Evolutionary conservation across 495 filamentous ascomycete genomes (phyloP).

Genomic region (Amorphotheca resinae): DNA sequence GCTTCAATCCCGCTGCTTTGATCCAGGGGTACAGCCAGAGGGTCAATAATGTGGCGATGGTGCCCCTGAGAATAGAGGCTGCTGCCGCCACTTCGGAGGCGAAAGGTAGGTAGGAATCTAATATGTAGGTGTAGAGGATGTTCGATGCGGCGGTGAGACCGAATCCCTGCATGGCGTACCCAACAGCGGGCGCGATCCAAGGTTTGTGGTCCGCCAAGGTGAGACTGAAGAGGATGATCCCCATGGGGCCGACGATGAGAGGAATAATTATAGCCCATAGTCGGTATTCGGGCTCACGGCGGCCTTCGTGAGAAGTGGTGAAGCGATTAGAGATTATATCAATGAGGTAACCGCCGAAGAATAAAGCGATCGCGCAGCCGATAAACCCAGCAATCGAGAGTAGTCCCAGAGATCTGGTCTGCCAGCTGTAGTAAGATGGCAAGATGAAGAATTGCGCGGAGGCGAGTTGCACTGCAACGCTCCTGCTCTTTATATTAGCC

Average conservation of each 20-base stretch:
- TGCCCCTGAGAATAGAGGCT: background rate
- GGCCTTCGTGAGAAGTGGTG: background rate
- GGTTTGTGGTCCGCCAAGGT: background rate
- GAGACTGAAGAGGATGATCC: constrained; percentile 1
- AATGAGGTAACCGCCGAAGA: constrained; percentile 2
- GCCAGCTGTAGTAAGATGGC: constrained; percentile 1
- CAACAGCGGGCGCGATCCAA: background rate
- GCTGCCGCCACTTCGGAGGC: background rate
- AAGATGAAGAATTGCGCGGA: background rate
- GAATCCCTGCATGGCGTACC: constrained; percentile 4
- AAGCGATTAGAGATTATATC: constrained; percentile 2
- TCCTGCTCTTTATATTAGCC: background rate
- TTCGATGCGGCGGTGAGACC: constrained; percentile 1
- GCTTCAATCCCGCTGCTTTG: background rate
- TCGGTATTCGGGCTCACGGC: constrained; percentile 3
- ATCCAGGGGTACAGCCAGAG: background rate
- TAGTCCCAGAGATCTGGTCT: background rate
- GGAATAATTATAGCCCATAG: constrained; percentile 1
- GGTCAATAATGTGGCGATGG: background rate
- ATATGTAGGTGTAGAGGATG: constrained; percentile 1
- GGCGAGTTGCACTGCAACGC: background rate
- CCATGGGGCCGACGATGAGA: constrained; percentile 4
- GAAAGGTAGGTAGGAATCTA: constrained; percentile 2
- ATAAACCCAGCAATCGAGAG: constrained; percentile 3
- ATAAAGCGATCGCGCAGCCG: background rate